Evolutionary conservation across 169 alveolate species (phyloP), one percentile per base, ranked within the genome.

Genomic region (Eimeria maxima): DNA sequence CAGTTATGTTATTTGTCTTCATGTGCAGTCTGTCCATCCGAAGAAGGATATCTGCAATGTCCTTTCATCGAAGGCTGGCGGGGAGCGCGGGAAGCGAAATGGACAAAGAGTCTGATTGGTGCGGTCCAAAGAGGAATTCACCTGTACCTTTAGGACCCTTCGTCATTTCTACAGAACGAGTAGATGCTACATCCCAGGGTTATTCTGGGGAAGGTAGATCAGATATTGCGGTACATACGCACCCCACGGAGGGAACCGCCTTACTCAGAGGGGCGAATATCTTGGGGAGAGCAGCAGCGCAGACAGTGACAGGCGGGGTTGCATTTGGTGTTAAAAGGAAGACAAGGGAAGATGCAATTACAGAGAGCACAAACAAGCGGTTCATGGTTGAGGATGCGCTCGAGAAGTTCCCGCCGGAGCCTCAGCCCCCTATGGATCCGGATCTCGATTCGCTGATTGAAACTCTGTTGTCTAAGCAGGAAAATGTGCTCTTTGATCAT

Each of bases 21-120:
- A 69, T 69, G 3, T 69, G 80, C 80, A 69, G 80, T 69, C 13
- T 33, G 50, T 69, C 80, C 16, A 29, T 69, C 80, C 45, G 80
- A 69, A 29, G 22, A 24, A 27, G 47, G 50, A 33, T 29, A 29
- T 27, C 80, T 69, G 13, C 50, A 29, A 1, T 20, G 50, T 11
- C 50, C 7, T 11, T 11, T 4, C 27, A 14, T 18, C 80, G 80
- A 6, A 69, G 80, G 45, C 80, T 69, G 80, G 80, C 80, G 24
- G 76, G 44, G 20, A 24, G 76, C 76, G 10, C 11, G 11, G 76
- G 44, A 67, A 29, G 73, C 73, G 50, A 69, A 27, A 27, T 29
- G 80, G 80, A 27, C 8, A 33, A 29, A 2, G 47, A 69, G n/a
- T 10, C 50, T 14, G 80, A 69, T 27, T 69, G 1, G 80, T 69